phyloP scores from a whole-genome alignment of 108 stramenopile species.

The Stephanodiscus minutulus region DNA sequence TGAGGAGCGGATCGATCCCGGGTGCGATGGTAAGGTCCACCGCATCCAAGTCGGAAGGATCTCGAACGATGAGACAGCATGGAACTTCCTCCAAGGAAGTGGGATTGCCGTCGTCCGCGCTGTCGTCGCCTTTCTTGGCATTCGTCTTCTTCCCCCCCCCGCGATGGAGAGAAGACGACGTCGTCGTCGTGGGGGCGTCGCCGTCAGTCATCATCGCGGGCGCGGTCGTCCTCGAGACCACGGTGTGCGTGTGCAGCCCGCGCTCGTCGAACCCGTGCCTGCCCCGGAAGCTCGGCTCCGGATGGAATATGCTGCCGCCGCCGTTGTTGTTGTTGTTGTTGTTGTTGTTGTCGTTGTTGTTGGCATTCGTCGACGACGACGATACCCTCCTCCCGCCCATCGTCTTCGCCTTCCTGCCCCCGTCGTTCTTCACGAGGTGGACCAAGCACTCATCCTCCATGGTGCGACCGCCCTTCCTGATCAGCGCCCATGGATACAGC shows the following conservation, averaged over 20 bases:
- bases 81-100: conserved; percentile 21
- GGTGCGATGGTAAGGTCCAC: conserved; percentile 50
- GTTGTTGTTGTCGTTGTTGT: too few relatives aligned
- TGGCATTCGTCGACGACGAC: too few relatives aligned
- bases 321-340: background rate
- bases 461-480: conserved; percentile 39
- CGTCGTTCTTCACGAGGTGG: conserved; percentile 30
- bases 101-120: background rate
- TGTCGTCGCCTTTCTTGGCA: background rate
- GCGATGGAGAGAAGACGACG: too few relatives aligned
- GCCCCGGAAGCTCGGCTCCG: conserved; percentile 24
- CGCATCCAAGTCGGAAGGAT: conserved; percentile 29
- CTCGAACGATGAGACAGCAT: conserved; percentile 45
- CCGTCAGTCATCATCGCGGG: background rate
- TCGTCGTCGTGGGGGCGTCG: background rate
- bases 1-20: conserved; percentile 51
- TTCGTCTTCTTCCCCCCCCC: too few relatives aligned
- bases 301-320: conserved; percentile 16
- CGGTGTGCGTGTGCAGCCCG: conserved; percentile 35
- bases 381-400: background rate
- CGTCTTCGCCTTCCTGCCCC: background rate
- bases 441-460: conserved; percentile 28
- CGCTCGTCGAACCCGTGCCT: conserved; percentile 31
- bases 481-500: conserved; percentile 54
- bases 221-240: conserved; percentile 25